Evolutionary conservation across 306 rosid species (phyloP).

Genomic region (Sicyos edulis): DNA sequence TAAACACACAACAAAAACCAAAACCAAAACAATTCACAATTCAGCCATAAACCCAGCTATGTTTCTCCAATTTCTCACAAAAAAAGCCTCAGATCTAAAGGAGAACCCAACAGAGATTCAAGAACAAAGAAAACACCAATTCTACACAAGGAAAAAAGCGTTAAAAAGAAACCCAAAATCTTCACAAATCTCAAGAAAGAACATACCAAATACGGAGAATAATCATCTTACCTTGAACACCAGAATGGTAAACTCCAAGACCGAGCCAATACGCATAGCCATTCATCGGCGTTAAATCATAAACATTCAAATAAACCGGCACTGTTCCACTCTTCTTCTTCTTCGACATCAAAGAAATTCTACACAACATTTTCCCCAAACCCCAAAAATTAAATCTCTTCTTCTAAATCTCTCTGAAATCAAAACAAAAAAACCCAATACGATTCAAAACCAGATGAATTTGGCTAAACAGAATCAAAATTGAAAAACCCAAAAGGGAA

Average conservation of each 20-base stretch:
- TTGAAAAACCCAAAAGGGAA: not conserved
- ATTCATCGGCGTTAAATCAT: conserved; percentile 84
- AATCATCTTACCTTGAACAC: conserved; percentile 64
- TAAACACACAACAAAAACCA: not conserved
- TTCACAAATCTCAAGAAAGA: not conserved
- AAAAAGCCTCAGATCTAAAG: conserved; percentile 28
- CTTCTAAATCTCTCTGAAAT: not conserved
- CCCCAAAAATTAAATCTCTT: not conserved
- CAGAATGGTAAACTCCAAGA: conserved; percentile 93
- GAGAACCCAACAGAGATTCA: conserved; percentile 8
- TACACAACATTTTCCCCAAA: conserved; percentile 44
- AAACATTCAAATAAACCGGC: conserved; percentile 83
- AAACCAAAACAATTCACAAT: not conserved
- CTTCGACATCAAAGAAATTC: conserved; percentile 39
- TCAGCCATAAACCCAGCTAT: not conserved
- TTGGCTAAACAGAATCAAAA: not conserved
- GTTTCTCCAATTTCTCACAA: not conserved
- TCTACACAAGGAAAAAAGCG: not conserved
- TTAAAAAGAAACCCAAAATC: not conserved
- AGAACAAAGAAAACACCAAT: not conserved
- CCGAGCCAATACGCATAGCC: conserved; percentile 96
- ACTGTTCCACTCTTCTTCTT: conserved; percentile 66
- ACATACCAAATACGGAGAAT: not conserved
- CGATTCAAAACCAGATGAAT: not conserved
- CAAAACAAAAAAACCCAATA: not conserved